These are phyloP conservation scores for Tuber brumale DNA, from an alignment of 495 filamentous ascomycete species.

Conservation along the genomic window DNA sequence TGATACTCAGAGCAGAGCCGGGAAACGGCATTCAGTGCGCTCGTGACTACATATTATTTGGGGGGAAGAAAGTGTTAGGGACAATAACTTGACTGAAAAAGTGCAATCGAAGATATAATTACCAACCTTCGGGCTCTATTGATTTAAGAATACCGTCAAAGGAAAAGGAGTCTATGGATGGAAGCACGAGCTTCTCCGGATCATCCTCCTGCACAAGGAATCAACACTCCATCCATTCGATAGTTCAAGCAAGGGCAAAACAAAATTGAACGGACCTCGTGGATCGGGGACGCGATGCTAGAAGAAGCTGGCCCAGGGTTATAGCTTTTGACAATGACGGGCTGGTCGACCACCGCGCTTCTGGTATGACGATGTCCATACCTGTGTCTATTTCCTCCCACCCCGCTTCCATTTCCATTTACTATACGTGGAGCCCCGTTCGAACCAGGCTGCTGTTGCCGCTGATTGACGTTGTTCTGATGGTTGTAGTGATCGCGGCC, in stretches of 20 bases:
- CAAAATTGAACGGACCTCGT: conserved; percentile 34
- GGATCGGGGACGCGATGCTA: conserved; percentile 34
- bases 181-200: conserved; percentile 32
- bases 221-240: conserved; percentile 29
- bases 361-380: conserved; percentile 43
- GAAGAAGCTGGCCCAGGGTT: conserved; percentile 39
- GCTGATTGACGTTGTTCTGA: conserved; percentile 12
- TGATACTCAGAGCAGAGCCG: conserved; percentile 34
- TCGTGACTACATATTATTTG: conserved; percentile 26
- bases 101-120: not conserved
- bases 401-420: conserved; percentile 22
- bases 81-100: not conserved
- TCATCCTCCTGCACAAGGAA: conserved; percentile 34
- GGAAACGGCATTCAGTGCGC: conserved; percentile 29
- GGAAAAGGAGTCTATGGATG: conserved; percentile 40
- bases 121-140: conserved; percentile 37
- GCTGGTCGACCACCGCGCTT: conserved; percentile 38
- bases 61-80: conserved; percentile 7
- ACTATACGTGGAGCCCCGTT: conserved; percentile 5
- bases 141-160: conserved; percentile 40
- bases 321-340: conserved; percentile 42
- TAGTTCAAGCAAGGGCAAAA: conserved; percentile 6
- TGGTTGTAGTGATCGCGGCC: conserved; percentile 8
- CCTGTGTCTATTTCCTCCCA: conserved; percentile 39
- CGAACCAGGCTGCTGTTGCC: conserved; percentile 22